phyloP scores from a whole-genome alignment of 148 eudicot genomes.

The Vaccinium myrtillus region DNA sequence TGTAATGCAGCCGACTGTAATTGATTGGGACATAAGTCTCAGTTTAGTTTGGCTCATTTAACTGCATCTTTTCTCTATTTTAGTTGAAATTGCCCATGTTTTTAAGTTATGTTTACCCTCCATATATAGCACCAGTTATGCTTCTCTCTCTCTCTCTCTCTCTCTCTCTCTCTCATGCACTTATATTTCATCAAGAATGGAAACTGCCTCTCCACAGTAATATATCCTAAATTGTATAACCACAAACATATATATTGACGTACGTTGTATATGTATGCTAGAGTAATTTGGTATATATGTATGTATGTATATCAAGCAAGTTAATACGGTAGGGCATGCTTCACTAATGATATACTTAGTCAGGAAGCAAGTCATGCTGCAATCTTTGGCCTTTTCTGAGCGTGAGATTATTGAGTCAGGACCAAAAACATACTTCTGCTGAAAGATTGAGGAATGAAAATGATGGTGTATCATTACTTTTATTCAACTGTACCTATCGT shows the following conservation, averaged over 20 bases:
- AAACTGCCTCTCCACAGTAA: neutral
- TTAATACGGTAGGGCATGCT: neutral
- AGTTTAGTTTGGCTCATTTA: too few species aligned
- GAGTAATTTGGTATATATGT: too few species aligned
- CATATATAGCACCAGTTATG: neutral
- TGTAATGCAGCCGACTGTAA: too few species aligned
- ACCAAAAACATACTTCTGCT: neutral
- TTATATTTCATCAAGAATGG: neutral
- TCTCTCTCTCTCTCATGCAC: neutral
- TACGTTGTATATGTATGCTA: too few species aligned
- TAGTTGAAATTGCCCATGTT: neutral
- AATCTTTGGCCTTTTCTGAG: too few species aligned
- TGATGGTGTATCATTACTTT: neutral
- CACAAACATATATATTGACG: too few species aligned
- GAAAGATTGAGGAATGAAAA: neutral
- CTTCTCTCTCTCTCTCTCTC: constrained; percentile 4
- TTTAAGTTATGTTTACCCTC: neutral
- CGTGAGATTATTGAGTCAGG: neutral
- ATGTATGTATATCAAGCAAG: too few species aligned
- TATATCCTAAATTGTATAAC: too few species aligned
- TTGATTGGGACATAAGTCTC: too few species aligned
- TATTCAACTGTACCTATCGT: too few species aligned
- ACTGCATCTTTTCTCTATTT: too few species aligned
- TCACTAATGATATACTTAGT: neutral
- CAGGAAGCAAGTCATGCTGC: too few species aligned